These are phyloP conservation scores for Yamadazyma atmosphaerica DNA, from an alignment of 1,139 yeast species.

Conservation along the genomic window DNA sequence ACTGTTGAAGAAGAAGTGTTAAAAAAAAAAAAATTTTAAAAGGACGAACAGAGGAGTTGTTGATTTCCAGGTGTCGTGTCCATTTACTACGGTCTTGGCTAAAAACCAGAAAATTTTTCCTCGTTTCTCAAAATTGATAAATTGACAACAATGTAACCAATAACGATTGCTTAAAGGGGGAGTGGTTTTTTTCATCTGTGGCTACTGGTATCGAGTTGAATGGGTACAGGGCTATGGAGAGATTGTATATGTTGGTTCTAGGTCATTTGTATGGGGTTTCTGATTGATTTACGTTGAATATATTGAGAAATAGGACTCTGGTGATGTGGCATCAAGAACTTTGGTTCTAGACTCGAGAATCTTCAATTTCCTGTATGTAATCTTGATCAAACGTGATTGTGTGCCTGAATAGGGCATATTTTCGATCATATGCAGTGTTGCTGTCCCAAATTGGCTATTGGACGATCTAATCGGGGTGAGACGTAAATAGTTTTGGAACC, in stretches of 20 bases:
- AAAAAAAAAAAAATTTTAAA: not conserved
- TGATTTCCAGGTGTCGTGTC: slow-evolving; percentile 2
- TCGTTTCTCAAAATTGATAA: slow-evolving; percentile 2
- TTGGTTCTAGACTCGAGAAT: too few relatives aligned
- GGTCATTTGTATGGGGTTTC: too few relatives aligned
- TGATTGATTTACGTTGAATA: too few relatives aligned
- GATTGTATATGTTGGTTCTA: not conserved
- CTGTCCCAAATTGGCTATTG: not conserved
- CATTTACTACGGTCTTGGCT: not conserved
- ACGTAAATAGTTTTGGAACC: not conserved
- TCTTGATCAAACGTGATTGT: too few relatives aligned
- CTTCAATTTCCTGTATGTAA: too few relatives aligned
- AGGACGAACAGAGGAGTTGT: not conserved
- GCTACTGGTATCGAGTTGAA: too few relatives aligned
- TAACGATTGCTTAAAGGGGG: not conserved
- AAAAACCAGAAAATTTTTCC: slow-evolving; percentile 1
- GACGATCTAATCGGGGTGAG: not conserved
- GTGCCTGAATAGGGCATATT: not conserved
- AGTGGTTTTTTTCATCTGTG: too few relatives aligned
- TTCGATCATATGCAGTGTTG: too few relatives aligned
- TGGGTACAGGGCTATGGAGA: too few relatives aligned
- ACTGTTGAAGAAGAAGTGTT: not conserved
- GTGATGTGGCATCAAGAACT: too few relatives aligned
- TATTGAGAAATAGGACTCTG: too few relatives aligned
- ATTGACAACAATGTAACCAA: slow-evolving; percentile 2